Percentiles rank a stretch among this genome's conserved stretches.
Conservation (phyloP, 2,329 filamentous ascomycete species). For the Neonectria hederae region DNA sequence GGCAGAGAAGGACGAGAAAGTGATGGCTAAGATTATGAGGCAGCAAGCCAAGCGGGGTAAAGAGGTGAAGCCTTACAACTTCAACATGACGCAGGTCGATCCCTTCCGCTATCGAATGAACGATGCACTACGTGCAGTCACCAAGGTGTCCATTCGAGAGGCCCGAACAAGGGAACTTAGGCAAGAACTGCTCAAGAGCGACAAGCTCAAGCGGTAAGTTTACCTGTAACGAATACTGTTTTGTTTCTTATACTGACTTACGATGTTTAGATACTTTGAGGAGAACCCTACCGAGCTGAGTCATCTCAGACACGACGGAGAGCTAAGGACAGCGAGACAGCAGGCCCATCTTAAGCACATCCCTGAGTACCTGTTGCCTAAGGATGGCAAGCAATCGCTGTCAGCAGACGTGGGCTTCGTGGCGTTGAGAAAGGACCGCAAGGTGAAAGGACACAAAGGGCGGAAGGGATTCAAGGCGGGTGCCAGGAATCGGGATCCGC, state of each 20-base stretch:
- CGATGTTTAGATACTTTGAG: conserved; percentile 77
- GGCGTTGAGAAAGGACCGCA: conserved; percentile 67
- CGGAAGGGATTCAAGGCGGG: conserved; percentile 58
- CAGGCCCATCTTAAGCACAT: conserved; percentile 94
- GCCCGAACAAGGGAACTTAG: conserved; percentile 87
- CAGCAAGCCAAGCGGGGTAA: conserved; percentile 82
- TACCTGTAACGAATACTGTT: too few relatives aligned
- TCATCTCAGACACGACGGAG: conserved; percentile 89
- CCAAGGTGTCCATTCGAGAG: conserved; percentile 87
- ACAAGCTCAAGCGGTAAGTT: conserved; percentile 80
- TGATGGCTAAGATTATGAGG: conserved; percentile 81
- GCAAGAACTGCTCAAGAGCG: conserved; percentile 89
- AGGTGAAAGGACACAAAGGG: conserved; percentile 59
- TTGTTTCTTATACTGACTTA: conserved; percentile 1
- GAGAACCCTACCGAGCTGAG: conserved; percentile 92
- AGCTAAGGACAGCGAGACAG: conserved; percentile 82
- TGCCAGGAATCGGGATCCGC: conserved; percentile 79
- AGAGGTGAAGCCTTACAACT: conserved; percentile 88
- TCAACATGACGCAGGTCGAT: conserved; percentile 94
- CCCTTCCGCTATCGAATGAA: conserved; percentile 95
- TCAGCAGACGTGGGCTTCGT: conserved; percentile 80
- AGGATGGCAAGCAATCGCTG: conserved; percentile 75
- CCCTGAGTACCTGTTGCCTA: conserved; percentile 90
- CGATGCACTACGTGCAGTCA: conserved; percentile 90
- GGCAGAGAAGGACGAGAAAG: conserved; percentile 83